Evolutionary conservation across 2,329 filamentous ascomycete genomes (phyloP).

Genomic region (Colletotrichum sp.): DNA sequence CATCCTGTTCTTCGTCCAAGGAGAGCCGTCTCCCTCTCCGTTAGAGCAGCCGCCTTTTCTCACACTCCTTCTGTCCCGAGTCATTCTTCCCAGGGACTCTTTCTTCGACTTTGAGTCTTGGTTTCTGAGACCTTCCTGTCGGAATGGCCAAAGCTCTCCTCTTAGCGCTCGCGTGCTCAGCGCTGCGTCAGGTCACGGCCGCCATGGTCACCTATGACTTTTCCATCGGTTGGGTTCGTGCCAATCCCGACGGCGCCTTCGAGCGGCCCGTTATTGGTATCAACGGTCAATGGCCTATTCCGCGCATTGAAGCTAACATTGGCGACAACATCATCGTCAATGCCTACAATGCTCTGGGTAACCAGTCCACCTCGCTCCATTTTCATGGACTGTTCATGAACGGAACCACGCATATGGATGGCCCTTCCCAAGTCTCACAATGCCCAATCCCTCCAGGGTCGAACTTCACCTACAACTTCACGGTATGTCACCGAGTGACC

Average conservation of each 20-base stretch:
- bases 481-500: conserved; percentile 43
- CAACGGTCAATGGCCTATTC: conserved; percentile 78
- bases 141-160: neutral
- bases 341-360: conserved; percentile 62
- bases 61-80: neutral
- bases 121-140: neutral
- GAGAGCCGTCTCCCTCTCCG: neutral
- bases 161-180: neutral
- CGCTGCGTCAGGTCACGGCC: neutral
- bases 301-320: conserved; percentile 64
- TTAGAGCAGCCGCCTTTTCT: neutral
- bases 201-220: conserved; percentile 65
- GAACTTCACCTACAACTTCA: conserved; percentile 75
- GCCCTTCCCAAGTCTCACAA: conserved; percentile 69
- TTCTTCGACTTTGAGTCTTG: neutral
- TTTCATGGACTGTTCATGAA: conserved; percentile 78
- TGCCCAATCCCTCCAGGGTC: conserved; percentile 68
- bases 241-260: neutral
- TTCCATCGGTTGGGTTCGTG: conserved; percentile 69
- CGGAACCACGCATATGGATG: conserved; percentile 74
- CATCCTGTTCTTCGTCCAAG: neutral
- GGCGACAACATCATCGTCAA: conserved; percentile 68
- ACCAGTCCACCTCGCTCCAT: conserved; percentile 67
- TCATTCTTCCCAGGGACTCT: neutral
- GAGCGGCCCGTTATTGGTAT: conserved; percentile 74